These are phyloP conservation scores for Spencermartinsiella europaea DNA, from an alignment of 805 yeast species.

Conservation along the genomic window DNA sequence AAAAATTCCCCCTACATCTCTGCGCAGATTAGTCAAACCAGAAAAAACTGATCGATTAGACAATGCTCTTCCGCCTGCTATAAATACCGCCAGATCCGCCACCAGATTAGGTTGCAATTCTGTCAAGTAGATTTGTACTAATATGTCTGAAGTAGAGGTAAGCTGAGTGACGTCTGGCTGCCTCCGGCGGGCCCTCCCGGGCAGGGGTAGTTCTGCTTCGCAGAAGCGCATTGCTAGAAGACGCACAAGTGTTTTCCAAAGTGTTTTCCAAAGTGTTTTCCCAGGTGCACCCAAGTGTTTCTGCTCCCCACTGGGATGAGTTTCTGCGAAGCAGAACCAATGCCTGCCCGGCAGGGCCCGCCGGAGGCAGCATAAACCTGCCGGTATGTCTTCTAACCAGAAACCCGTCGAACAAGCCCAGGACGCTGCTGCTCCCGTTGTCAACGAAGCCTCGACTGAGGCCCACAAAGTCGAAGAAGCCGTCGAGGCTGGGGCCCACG, in stretches of 20 bases:
- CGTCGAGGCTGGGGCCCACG: conserved; percentile 6
- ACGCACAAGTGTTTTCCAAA: no score
- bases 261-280: no score
- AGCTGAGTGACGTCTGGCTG: neutral
- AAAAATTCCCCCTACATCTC: neutral
- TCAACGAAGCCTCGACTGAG: conserved; percentile 3
- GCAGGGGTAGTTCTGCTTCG: no score
- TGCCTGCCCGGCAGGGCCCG: neutral
- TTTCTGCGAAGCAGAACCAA: neutral
- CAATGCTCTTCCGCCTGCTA: neutral
- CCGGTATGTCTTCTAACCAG: no score
- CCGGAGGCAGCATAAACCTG: neutral
- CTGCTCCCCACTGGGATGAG: no score
- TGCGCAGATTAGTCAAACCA: conserved; percentile 2
- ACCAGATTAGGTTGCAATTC: neutral
- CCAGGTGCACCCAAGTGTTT: no score
- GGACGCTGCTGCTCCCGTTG: conserved; percentile 1
- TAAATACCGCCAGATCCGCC: neutral
- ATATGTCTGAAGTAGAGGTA: neutral
- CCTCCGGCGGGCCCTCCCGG: neutral
- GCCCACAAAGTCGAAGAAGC: conserved; percentile 8
- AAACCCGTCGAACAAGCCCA: neutral
- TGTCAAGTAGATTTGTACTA: neutral
- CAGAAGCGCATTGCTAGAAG: no score
- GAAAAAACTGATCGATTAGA: neutral